These are phyloP conservation scores for Coniochaeta pulveracea DNA, from an alignment of 2,329 filamentous ascomycete species.

Conservation along the genomic window DNA sequence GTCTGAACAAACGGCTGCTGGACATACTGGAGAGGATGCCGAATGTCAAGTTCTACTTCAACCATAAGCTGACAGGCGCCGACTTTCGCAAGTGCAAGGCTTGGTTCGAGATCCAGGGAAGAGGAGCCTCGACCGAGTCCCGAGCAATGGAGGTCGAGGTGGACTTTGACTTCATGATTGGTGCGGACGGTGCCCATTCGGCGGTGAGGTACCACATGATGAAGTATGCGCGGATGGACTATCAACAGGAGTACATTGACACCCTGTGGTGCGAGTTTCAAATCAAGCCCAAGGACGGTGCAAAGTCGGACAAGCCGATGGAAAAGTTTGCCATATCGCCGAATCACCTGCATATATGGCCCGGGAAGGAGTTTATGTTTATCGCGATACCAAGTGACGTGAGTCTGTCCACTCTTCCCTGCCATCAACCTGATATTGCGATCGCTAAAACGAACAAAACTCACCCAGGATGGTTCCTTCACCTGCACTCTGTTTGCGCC, in stretches of 20 bases:
- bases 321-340: slow-evolving; percentile 69
- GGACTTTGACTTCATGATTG: slow-evolving; percentile 84
- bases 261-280: slow-evolving; percentile 96
- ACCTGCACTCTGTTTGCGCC: slow-evolving; percentile 91
- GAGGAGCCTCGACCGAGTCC: slow-evolving; percentile 16
- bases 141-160: slow-evolving; percentile 67
- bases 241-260: slow-evolving; percentile 90
- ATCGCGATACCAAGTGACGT: slow-evolving; percentile 78
- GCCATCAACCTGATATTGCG: not conserved
- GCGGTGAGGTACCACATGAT: slow-evolving; percentile 86
- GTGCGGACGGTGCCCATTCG: slow-evolving; percentile 91
- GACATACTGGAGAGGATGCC: slow-evolving; percentile 73
- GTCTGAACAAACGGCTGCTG: slow-evolving; percentile 72
- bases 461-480: slow-evolving; percentile 67
- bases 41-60: slow-evolving; percentile 88
- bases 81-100: slow-evolving; percentile 71
- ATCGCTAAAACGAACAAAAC: no score
- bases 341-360: slow-evolving; percentile 96
- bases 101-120: slow-evolving; percentile 64
- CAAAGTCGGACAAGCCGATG: slow-evolving; percentile 16
- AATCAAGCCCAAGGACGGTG: slow-evolving; percentile 44
- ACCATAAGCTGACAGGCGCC: slow-evolving; percentile 83
- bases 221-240: slow-evolving; percentile 87
- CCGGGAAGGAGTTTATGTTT: slow-evolving; percentile 90
- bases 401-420: slow-evolving; percentile 14